Percentiles rank a stretch among this genome's conserved stretches.
Conservation (phyloP, 768 basidiomycete genomes). For the Rhodocollybia butyracea region DNA sequence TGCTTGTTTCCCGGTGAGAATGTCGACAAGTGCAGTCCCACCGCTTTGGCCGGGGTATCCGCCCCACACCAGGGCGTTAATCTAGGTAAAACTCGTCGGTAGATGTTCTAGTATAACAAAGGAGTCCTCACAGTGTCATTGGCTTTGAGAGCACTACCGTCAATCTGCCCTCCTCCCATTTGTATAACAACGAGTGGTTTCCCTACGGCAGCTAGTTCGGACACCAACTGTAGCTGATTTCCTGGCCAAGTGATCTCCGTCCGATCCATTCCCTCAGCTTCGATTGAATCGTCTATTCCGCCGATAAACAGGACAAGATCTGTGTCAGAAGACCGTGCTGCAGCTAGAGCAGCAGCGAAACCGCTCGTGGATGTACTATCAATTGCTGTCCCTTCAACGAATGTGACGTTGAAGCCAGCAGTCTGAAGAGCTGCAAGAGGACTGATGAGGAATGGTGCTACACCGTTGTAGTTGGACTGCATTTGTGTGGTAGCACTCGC, state of each 20-base stretch:
- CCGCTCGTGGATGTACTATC: constrained; percentile 35
- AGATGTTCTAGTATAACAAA: neutral
- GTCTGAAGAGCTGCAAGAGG: constrained; percentile 45
- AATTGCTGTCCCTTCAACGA: constrained; percentile 39
- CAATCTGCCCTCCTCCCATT: constrained; percentile 57
- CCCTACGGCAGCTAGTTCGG: constrained; percentile 38
- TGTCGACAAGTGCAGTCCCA: constrained; percentile 50
- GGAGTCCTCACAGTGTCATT: constrained; percentile 33
- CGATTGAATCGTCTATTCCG: constrained; percentile 49
- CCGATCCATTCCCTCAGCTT: constrained; percentile 46
- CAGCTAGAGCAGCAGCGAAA: constrained; percentile 49
- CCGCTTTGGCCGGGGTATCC: constrained; percentile 59
- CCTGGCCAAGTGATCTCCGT: constrained; percentile 52
- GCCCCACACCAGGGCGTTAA: constrained; percentile 53
- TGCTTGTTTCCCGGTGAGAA: constrained; percentile 46
- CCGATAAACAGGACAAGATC: constrained; percentile 51
- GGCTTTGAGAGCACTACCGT: constrained; percentile 41
- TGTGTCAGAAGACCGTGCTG: constrained; percentile 46
- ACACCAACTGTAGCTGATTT: constrained; percentile 48
- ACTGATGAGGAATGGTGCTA: constrained; percentile 53
- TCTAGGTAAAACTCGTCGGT: constrained; percentile 23
- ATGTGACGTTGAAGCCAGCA: constrained; percentile 45
- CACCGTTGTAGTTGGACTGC: constrained; percentile 57
- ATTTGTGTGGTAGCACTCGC: constrained; percentile 52
- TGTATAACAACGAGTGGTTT: constrained; percentile 54